Percentiles rank a stretch among this genome's conserved stretches.
Conservation (phyloP, 345 rosid genomes). For the Citrus australasica region DNA sequence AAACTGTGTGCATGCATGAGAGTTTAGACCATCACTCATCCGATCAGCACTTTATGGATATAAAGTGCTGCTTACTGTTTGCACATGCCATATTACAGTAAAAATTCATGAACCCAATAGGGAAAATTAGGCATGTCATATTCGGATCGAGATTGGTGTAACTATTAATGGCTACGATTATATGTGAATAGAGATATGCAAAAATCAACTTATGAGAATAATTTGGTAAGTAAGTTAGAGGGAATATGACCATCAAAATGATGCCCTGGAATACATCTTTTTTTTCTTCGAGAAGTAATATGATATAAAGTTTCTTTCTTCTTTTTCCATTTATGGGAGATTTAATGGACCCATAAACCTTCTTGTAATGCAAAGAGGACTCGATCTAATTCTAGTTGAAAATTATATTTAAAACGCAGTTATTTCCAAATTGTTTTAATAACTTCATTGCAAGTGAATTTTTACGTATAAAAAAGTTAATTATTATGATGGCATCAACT, state of each 20-base stretch:
- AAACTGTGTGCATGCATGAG: not conserved
- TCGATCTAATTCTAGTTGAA: not conserved
- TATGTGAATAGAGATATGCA: not conserved
- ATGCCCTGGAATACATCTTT: not conserved
- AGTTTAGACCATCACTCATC: not conserved
- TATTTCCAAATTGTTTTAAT: too few relatives aligned
- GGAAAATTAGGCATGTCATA: not conserved
- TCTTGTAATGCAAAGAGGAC: not conserved
- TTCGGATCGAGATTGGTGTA: not conserved
- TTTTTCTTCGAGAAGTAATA: not conserved
- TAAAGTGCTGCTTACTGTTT: not conserved
- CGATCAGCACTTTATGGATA: not conserved
- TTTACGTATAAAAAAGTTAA: not conserved
- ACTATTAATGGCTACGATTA: not conserved
- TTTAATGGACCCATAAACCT: not conserved
- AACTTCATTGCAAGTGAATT: not conserved
- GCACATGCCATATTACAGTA: not conserved
- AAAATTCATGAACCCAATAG: not conserved
- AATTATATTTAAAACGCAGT: not conserved
- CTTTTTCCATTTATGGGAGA: not conserved
- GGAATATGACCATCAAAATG: not conserved
- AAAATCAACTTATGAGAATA: not conserved
- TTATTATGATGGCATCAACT: not conserved
- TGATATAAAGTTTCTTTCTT: not conserved
- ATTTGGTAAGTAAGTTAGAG: not conserved